Evolutionary conservation across 108 stramenopile species (phyloP), one percentile per base, ranked within the genome.

Genomic region (Stephanodiscus triporus): DNA sequence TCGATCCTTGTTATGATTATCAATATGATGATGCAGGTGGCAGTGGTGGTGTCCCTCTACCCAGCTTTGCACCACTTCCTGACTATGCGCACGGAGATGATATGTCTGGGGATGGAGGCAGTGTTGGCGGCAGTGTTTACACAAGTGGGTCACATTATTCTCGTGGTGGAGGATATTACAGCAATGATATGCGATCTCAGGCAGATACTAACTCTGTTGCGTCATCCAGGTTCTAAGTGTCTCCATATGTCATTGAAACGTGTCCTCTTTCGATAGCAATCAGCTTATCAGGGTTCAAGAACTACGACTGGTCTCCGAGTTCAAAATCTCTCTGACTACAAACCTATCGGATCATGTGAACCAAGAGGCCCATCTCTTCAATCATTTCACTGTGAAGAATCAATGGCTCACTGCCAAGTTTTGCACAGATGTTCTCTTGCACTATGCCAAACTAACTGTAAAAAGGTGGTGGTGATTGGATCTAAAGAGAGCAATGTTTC

Each of bases 61-160:
- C 93, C 24, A 89, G 80, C 76, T 94, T 94, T 79, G 90, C 90
- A 10, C 93, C 93, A 17, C 84, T 94, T 32, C 93, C 93, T 29
- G 85, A 68, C 50, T 94, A 92, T 68, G 85, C 78, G 14, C 77
- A 73, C 14, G 90, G 83, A 48, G 93, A 94, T 80, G 89, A 82
- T 48, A 90, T 89, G 40, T 90, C 89, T 70, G 93, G 90, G 26
- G 88, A 88, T 70, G 84, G 78, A 29, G 91, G 88, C 42, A 79
- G 77, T 83, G 77, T 83, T 7, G 59, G 49, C 57, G 82, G 78
- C 50, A 83, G 78, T 49, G 72, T 83, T 48, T 77, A 83, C 38
- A 78, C 82, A 30, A 80, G 64, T 56, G 58, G 74, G n/a, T 83
- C 75, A 9, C 70, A 72, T 32, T 77, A 64, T 69, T 76, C 69